Base-by-base conservation (phyloP, 768 basidiomycete species). In the Chalciporus chontae region DNA sequence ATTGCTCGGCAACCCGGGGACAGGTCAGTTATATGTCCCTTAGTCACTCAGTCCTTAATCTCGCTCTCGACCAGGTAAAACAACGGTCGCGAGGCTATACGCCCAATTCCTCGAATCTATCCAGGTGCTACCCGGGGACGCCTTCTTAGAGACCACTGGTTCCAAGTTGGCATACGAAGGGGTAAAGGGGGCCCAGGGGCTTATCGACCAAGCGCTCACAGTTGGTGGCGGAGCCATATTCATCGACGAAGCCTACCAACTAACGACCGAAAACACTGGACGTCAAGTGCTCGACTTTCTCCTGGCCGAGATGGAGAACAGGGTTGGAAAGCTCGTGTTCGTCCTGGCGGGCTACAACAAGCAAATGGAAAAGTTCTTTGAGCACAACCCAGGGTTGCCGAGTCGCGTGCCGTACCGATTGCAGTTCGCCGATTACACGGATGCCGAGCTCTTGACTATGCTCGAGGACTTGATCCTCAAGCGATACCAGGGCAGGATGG, bases 321-420 rank as follows among this genome's bases (percentile, higher is more conserved):
- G 76, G 29, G 71, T 81, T 4, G 86, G 83, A 5, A 78, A 69
- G 6, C 54, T 86, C 6, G 80, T 85, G 10, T 87, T 87, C 66
- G 78, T 87, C 47, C 70, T 87, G 2, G 85, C 86, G 0, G 85
- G 85, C 4, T 87, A 87, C 61, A 77, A 69, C 61, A 81, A 77
- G 47, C 72, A 87, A 63, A 87, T 87, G 86, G 85, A 87, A 55
- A 79, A 74, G 39, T 87, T 87, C 68, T 87, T 87, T 51, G 84
- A 86, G 52, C 84, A 85, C 52, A 87, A 87, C 56, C 84, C 85
- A 3, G 85, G 85, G 2, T 62, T 87, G 11, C 65, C 68, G 8
- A 85, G 84, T 65, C 81, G 85, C n/a, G 80, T 87, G 8, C 86
- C 85, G 0, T 76, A 81, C 52, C 65, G 62, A 31, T 69, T 87